phyloP scores from a whole-genome alignment of 352 stramenopile species.

The Bremia lactucae region DNA sequence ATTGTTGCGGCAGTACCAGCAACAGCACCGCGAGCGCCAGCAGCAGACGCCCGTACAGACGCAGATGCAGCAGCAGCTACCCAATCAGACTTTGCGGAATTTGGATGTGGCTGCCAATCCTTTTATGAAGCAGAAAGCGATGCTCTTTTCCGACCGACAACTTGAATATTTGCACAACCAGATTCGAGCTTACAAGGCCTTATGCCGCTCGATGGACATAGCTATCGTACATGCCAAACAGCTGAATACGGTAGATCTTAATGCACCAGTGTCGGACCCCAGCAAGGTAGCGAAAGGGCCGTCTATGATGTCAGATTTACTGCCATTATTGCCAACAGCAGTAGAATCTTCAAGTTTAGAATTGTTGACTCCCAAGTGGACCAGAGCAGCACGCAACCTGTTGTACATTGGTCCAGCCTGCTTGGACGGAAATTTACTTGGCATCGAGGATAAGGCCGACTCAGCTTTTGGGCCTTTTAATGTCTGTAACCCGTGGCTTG shows the following conservation, averaged over 20 bases:
- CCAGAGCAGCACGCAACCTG: constrained; percentile 34
- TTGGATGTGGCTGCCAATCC: constrained; percentile 45
- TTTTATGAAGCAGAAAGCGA: constrained; percentile 52
- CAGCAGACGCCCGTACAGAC: constrained; percentile 17
- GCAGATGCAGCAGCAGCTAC: constrained; percentile 2
- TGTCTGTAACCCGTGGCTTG: constrained; percentile 46
- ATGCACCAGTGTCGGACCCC: neutral
- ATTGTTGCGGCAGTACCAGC: constrained; percentile 70
- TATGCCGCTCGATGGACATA: constrained; percentile 79
- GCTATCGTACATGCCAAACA: constrained; percentile 27
- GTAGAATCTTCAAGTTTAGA: constrained; percentile 14
- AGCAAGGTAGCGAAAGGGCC: neutral
- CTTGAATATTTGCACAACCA: constrained; percentile 79
- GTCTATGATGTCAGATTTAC: neutral
- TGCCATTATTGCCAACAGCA: neutral
- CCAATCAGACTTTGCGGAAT: constrained; percentile 18
- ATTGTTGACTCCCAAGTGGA: constrained; percentile 53
- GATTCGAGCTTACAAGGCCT: constrained; percentile 74
- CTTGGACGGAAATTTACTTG: constrained; percentile 57
- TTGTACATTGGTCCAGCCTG: constrained; percentile 51
- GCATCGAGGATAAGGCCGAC: constrained; percentile 39
- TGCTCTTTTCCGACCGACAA: constrained; percentile 79
- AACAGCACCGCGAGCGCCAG: constrained; percentile 24
- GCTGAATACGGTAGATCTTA: constrained; percentile 1
- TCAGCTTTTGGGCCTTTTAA: constrained; percentile 51